Base-by-base conservation (phyloP, 2,329 filamentous ascomycete species). In the Phoma sp. region DNA sequence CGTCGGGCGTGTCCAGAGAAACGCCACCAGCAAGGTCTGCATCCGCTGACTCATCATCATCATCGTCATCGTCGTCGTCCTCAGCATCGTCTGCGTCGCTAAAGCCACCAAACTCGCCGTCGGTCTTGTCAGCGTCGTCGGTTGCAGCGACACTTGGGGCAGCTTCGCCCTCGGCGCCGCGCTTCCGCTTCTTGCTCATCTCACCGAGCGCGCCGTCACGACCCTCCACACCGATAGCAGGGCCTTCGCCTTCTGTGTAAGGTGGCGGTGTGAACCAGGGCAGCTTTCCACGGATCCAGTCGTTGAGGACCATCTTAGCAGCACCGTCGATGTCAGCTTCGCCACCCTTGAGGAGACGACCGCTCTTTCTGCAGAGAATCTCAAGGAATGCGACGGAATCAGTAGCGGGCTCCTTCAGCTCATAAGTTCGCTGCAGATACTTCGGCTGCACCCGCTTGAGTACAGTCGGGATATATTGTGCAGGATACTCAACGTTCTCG, bases 291-390 rank as follows among this genome's bases (percentile, higher is more conserved):
- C 95, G 82, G 69, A 98, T 85, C 73, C 98, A 99, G 71, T 99
- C 95, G 68, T 96, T 98, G 55, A 99, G 79, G 0, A 99, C 89
- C 86, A 96, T 96, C 77, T 96, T 96, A 1, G 95, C 95, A 42
- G 96, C 92, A 66, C 93, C 92, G 67, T 98, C 93, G 50, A 97
- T 79, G 74, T 99, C 95, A 4, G 93, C 89, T 73, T 98, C 95
- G n/a, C 93, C 95, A 53, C 91, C 93, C 72, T 91, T 92, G 13
- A 98, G 79, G 18, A 99, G 78, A 64, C 93, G 84, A 13, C 95
- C 95, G 53, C 87, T 87, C 75, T 97, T 98, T 52, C 93, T 83
- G 7, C 93, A 93, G 2, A 99, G 80, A 25, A 91, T 79, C 69
- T 96, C 93, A 1, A 99, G 80, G 67, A 99, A 96, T 57, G 93